A percentile compares a stretch with the other conserved stretches of the same genome.
phyloP scores from a whole-genome alignment of 208 protist genomes.

The Crithidia sp. region DNA sequence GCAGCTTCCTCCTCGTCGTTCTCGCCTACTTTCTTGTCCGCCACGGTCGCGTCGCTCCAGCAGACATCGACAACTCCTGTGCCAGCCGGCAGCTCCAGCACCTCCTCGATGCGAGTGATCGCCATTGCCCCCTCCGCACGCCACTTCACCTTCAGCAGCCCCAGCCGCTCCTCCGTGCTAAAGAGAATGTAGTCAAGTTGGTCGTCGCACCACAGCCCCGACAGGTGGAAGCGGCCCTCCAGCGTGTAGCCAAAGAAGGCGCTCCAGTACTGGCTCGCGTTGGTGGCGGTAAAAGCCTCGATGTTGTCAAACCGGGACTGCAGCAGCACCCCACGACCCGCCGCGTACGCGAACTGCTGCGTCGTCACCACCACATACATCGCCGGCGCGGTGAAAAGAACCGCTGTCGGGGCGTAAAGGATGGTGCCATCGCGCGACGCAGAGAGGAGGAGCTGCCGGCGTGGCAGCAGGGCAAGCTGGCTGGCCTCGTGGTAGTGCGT shows the following conservation, averaged over 20 bases:
- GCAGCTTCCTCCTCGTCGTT: conserved; percentile 5
- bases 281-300: conserved; percentile 74
- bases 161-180: conserved; percentile 81
- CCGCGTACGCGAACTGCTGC: conserved; percentile 75
- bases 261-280: conserved; percentile 49
- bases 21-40: background rate
- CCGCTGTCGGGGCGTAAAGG: conserved; percentile 59
- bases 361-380: conserved; percentile 75
- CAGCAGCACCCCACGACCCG: conserved; percentile 60
- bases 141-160: conserved; percentile 63
- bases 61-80: conserved; percentile 68
- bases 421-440: conserved; percentile 82
- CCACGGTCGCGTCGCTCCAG: conserved; percentile 35
- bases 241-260: conserved; percentile 78
- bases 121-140: conserved; percentile 46
- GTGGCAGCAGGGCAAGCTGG: conserved; percentile 56
- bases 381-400: conserved; percentile 72
- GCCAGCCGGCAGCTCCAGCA: conserved; percentile 55
- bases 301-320: conserved; percentile 74
- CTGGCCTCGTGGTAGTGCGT: conserved; percentile 91
- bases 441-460: conserved; percentile 75
- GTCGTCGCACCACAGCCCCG: conserved; percentile 74
- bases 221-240: conserved; percentile 70
- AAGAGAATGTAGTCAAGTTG: conserved; percentile 69
- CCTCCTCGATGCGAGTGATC: conserved; percentile 59